Percentiles rank a stretch among this genome's conserved stretches.
Conservation (phyloP, 148 eudicot genomes). For the Chenopodium formosanum region DNA sequence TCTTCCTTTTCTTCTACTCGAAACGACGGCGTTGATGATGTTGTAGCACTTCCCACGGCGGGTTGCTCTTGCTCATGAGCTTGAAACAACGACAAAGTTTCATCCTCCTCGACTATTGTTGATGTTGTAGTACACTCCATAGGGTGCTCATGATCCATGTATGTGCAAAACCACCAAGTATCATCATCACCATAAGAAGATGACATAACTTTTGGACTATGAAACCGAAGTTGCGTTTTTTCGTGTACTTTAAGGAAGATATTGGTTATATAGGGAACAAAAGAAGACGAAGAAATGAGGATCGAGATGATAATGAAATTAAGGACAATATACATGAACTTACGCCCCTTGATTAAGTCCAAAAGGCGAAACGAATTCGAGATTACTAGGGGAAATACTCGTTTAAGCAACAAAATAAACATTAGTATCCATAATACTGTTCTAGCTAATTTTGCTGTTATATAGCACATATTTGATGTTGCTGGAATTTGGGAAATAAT, state of each 20-base stretch:
- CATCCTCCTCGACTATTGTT: not conserved
- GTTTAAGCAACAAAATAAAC: not conserved
- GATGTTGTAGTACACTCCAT: not conserved
- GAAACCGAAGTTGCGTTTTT: slow-evolving; percentile 4
- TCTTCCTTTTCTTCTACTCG: not conserved
- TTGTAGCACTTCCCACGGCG: not conserved
- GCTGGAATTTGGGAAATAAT: not conserved
- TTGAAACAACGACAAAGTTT: slow-evolving; percentile 14
- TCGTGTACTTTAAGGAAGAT: not conserved
- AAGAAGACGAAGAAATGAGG: slow-evolving; percentile 34
- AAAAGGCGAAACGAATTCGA: slow-evolving; percentile 4
- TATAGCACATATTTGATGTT: not conserved
- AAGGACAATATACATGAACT: slow-evolving; percentile 41
- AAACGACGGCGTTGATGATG: not conserved
- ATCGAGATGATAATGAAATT: slow-evolving; percentile 49
- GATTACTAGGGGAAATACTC: not conserved
- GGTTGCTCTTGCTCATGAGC: not conserved
- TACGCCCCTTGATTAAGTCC: slow-evolving; percentile 27
- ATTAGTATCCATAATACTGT: slow-evolving; percentile 7
- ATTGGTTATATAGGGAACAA: slow-evolving; percentile 19
- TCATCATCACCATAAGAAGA: slow-evolving; percentile 9
- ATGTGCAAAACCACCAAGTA: slow-evolving; percentile 18
- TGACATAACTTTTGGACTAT: not conserved
- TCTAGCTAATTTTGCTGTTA: not conserved
- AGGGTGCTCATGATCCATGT: not conserved